Evolutionary conservation across 148 eudicot genomes (phyloP).

Genomic region (Cornus controversa): DNA sequence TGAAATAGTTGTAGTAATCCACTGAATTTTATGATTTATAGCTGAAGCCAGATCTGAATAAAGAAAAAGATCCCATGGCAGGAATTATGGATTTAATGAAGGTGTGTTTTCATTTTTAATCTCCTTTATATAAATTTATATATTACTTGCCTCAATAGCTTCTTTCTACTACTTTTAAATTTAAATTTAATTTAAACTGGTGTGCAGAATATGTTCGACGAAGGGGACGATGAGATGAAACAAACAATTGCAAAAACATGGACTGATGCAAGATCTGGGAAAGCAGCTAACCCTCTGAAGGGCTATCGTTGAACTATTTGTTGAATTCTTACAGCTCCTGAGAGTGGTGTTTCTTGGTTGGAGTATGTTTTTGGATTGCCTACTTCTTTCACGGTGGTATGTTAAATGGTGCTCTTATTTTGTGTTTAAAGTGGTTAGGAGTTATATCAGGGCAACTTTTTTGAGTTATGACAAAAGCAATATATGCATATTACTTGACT

Average conservation of each 20-base stretch:
- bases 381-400: neutral
- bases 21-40: conserved; percentile 15
- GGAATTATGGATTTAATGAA: conserved; percentile 97
- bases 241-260: conserved; percentile 89
- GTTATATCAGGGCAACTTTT: too few species aligned
- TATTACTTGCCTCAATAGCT: neutral
- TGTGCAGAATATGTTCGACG: conserved; percentile 91
- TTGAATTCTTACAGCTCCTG: too few species aligned
- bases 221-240: conserved; percentile 95
- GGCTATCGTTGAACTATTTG: conserved; percentile 44
- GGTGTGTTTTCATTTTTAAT: conserved; percentile 32
- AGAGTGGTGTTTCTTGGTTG: too few species aligned
- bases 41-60: conserved; percentile 73
- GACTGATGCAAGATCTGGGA: conserved; percentile 92
- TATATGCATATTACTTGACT: too few species aligned
- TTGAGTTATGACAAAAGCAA: too few species aligned
- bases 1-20: too few species aligned
- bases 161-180: neutral
- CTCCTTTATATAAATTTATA: too few species aligned
- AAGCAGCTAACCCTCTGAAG: conserved; percentile 69
- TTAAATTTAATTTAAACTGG: too few species aligned
- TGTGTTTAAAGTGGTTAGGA: too few species aligned
- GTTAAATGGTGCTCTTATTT: too few species aligned
- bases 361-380: too few species aligned
- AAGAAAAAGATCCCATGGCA: conserved; percentile 88